These are phyloP conservation scores for Melanopsichium pennsylvanicum DNA, from an alignment of 1,284 basidiomycete species.

Conservation along the genomic window DNA sequence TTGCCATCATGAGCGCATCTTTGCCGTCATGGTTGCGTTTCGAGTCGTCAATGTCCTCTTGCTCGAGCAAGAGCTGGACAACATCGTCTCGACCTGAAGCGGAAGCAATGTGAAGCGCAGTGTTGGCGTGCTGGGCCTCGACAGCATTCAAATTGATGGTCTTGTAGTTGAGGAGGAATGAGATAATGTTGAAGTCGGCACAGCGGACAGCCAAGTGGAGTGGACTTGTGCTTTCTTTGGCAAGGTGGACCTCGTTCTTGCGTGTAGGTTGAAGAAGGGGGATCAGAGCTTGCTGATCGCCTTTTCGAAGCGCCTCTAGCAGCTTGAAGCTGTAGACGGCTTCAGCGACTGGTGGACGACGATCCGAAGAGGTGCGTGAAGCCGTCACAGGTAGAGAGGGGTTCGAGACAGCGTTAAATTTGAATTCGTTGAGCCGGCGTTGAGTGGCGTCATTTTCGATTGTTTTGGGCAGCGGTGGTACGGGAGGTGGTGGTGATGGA, in stretches of 20 bases:
- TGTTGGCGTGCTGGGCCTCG: conserved; percentile 71
- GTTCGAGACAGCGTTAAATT: no score
- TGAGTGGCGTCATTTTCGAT: not conserved
- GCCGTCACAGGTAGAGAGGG: not conserved
- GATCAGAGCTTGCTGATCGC: conserved; percentile 45
- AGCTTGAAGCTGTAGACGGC: conserved; percentile 74
- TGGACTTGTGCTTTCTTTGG: conserved; percentile 68
- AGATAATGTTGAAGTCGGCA: conserved; percentile 71
- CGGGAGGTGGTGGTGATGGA: conserved; percentile 5
- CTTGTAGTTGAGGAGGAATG: conserved; percentile 76
- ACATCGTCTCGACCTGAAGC: conserved; percentile 81
- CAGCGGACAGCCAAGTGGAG: conserved; percentile 87
- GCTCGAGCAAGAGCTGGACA: conserved; percentile 66
- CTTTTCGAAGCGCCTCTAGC: conserved; percentile 74
- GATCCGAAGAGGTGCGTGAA: not conserved
- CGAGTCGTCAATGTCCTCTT: conserved; percentile 82
- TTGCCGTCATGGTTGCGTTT: conserved; percentile 76
- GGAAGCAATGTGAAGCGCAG: conserved; percentile 85
- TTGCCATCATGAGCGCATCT: conserved; percentile 77
- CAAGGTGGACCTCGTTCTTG: conserved; percentile 6
- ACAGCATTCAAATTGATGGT: conserved; percentile 67
- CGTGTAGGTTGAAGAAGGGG: conserved; percentile 60
- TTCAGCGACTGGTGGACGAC: conserved; percentile 30
- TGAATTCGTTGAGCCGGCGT: no score
- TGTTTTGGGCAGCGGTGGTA: conserved; percentile 9